Conservation (phyloP, 371 early-diverging fungal genomes). For the Apophysomyces trapeziformis region DNA sequence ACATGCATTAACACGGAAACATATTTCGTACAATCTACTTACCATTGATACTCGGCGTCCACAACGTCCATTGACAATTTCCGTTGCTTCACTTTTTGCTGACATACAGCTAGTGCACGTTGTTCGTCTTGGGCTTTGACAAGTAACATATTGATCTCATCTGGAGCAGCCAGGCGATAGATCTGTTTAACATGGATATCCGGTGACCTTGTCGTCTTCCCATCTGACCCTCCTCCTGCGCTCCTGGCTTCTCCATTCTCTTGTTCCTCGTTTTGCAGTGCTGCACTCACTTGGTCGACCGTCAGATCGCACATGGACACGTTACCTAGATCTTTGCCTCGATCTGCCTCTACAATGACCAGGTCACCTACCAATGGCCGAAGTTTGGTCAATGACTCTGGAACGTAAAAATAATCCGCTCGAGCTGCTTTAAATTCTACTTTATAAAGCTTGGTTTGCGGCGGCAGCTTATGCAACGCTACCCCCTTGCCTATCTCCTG, state of each 20-base stretch:
- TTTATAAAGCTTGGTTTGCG: conserved; percentile 61
- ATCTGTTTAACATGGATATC: conserved; percentile 78
- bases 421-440: conserved; percentile 89
- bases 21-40: neutral
- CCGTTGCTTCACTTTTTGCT: conserved; percentile 83
- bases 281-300: conserved; percentile 51
- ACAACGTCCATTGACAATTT: conserved; percentile 93
- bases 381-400: conserved; percentile 39
- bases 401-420: conserved; percentile 76
- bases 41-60: conserved; percentile 98
- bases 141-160: conserved; percentile 74
- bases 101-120: conserved; percentile 85
- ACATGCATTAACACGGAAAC: too few relatives aligned
- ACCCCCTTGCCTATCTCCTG: conserved; percentile 45
- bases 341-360: conserved; percentile 96
- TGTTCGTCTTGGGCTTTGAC: conserved; percentile 87
- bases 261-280: conserved; percentile 17
- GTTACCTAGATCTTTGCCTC: conserved; percentile 94
- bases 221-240: too few relatives aligned
- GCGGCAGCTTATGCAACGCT: conserved; percentile 39
- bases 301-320: conserved; percentile 70
- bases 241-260: conserved; percentile 26
- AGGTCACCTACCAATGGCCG: conserved; percentile 70
- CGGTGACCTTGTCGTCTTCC: too few relatives aligned
- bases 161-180: conserved; percentile 79